Base-by-base conservation (phyloP, 129 eudicot genomes). In the Mikania micrantha region DNA sequence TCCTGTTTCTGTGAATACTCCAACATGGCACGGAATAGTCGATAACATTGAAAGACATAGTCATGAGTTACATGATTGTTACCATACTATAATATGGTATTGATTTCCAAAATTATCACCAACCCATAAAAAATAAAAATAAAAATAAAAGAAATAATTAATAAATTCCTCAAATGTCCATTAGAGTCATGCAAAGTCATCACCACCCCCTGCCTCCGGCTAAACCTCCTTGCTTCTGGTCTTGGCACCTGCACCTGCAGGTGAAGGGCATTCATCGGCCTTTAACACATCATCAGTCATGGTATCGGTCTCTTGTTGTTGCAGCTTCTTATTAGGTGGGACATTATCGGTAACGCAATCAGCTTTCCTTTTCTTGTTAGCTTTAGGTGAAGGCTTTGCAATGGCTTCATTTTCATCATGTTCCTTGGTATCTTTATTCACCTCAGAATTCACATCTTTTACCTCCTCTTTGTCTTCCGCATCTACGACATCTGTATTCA, bases 151-250 rank as follows among this genome's bases (percentile, higher is more conserved):
- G n/a, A n/a, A n/a, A n/a, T n/a, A n/a, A n/a, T n/a, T 31, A 31
- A 31, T 31, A 31, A 44, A 13, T 13, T 48, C 36, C 32, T 7
- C 54, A 17, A 4, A 56, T 25, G 36, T 13, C 12, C 25, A 9
- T 19, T 54, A 53, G 34, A 53, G 60, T 53, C 61, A 25, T 54
- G 35, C 35, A 54, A 54, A 47, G 54, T 17, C 31, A 22, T 22
- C 60, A 24, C 38, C 35, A 56, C 17, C 62, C 27, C 38, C 38
- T 5, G 16, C 4, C 62, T 28, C 62, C 34, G 13, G 19, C 77
- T 76, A 66, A 56, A 59, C 47, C 64, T 63, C 73, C 77, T 63
- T 77, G 80, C 79, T 64, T 79, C 79, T 79, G 45, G 78, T 78
- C 59, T 49, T 63, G 6, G 73, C 71, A 5, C 76, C 71, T 15